Evolutionary conservation across 2,329 filamentous ascomycete species (phyloP).

Genomic region (Penicillium griseofulvum): DNA sequence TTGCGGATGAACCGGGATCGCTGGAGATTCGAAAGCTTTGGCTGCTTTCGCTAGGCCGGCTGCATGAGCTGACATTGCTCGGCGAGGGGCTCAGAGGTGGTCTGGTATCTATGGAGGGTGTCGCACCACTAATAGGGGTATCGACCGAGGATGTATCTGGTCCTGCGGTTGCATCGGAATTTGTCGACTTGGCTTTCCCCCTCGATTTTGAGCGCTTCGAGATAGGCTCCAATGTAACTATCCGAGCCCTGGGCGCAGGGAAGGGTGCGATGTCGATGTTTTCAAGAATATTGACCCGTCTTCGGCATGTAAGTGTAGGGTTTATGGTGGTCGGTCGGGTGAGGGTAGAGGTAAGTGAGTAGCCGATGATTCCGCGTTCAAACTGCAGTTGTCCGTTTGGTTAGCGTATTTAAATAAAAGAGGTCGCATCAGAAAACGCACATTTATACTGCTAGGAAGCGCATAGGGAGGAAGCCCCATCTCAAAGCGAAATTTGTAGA

Average conservation of each 20-base stretch:
- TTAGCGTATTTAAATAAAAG: constrained; percentile 6
- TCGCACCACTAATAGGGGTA: constrained; percentile 42
- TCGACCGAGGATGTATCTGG: constrained; percentile 49
- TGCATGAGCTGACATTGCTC: constrained; percentile 71
- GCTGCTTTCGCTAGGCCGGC: constrained; percentile 64
- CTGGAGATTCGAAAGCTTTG: constrained; percentile 54
- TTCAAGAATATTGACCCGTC: constrained; percentile 75
- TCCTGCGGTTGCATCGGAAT: constrained; percentile 31
- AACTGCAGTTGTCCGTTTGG: constrained; percentile 58
- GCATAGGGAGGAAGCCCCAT: constrained; percentile 59
- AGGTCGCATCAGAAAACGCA: constrained; percentile 50
- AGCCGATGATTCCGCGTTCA: constrained; percentile 88
- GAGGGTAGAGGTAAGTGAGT: constrained; percentile 84
- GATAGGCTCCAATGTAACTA: constrained; percentile 84
- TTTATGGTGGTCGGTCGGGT: constrained; percentile 85
- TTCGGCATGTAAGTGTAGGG: constrained; percentile 74
- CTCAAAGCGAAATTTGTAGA: constrained; percentile 66
- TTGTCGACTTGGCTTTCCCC: constrained; percentile 47
- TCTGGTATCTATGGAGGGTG: constrained; percentile 33
- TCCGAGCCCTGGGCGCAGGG: constrained; percentile 69
- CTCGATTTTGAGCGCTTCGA: constrained; percentile 67
- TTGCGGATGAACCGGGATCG: constrained; percentile 42
- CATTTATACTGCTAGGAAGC: constrained; percentile 85
- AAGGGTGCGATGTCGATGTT: constrained; percentile 80
- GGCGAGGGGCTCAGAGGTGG: constrained; percentile 51